These are phyloP conservation scores for Alternaria brassicae DNA, from an alignment of 2,329 filamentous ascomycete genomes.

Conservation along the genomic window DNA sequence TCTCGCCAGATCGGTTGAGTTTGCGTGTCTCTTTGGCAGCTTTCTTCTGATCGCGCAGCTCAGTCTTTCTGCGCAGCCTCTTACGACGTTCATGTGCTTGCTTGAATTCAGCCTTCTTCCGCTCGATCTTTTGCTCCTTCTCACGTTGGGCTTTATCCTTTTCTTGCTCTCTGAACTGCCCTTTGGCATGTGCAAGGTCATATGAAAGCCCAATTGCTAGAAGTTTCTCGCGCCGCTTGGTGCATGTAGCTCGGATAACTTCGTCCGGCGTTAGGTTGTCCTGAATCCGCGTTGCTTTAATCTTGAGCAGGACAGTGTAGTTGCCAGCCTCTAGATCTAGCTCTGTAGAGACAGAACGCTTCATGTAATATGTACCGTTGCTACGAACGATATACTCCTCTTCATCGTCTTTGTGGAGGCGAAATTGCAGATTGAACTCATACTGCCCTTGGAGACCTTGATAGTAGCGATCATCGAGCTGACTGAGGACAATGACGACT, in stretches of 20 bases:
- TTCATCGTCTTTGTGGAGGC: conserved; percentile 66
- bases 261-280: conserved; percentile 67
- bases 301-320: conserved; percentile 78
- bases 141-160: conserved; percentile 52
- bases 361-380: conserved; percentile 67
- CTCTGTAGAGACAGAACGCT: conserved; percentile 78
- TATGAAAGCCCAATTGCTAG: conserved; percentile 73
- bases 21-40: conserved; percentile 39
- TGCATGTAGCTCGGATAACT: conserved; percentile 70
- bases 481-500: conserved; percentile 65
- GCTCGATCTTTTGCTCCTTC: conserved; percentile 48
- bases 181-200: conserved; percentile 74
- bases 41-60: conserved; percentile 50
- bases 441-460: conserved; percentile 65
- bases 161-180: conserved; percentile 61
- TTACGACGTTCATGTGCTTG: conserved; percentile 46
- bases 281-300: conserved; percentile 68
- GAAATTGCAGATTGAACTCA: conserved; percentile 64
- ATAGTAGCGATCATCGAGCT: conserved; percentile 68
- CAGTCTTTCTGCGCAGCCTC: conserved; percentile 48
- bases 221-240: conserved; percentile 73
- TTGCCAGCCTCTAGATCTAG: conserved; percentile 75
- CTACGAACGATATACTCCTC: conserved; percentile 66
- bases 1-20: conserved; percentile 30
- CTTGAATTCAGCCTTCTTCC: conserved; percentile 48